Evolutionary conservation across 441 rosid genomes (phyloP), one percentile per base, ranked within the genome.

Genomic region (Adansonia rubrostipa): DNA sequence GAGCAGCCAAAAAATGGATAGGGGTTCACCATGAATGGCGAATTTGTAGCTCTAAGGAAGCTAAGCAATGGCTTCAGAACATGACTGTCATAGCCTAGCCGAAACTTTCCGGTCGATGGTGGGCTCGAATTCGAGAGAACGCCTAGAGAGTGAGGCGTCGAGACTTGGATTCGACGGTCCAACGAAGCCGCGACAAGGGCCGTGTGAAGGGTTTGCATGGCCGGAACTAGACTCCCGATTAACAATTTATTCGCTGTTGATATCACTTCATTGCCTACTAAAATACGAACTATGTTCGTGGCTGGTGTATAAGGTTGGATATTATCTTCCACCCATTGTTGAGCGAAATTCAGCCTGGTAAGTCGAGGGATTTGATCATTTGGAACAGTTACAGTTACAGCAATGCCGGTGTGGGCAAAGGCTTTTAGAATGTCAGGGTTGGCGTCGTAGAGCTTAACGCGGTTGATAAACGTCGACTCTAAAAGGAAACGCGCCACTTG

Each of bases 1-100:
- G 95, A 88, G 84, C 74, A 90, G 0, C 97, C 97, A 68, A 95
- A 92, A 78, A 89, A 95, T 4, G 99, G 99, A 77, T 93, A 93
- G 0, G 97, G 92, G 82, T 93, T 95, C n/a, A 95, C 88, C 84
- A 92, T 76, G 84, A 95, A 93, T 53, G 97, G 92, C 0, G 97
- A 93, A 50, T 77, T 51, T 1, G 93, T 90, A 4, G 89, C 81
- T 22, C 85, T 83, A 51, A 85, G 93, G 83, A 95, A 92, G 85
- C 86, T 84, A 17, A 93, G 92, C 80, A 92, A 76, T 5, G 97
- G 99, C 73, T 88, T 90, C 8, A 95, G 81, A 1, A 95, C 90
- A 51, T 82, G 93, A 1, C 61, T 66, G 24, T 87, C 90, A 6
- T 91, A 90, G 47, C 95, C 99, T 66, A 71, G 86, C 9, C 86